Base-by-base conservation (phyloP, 2,329 filamentous ascomycete species). In the Aurifilum marmelostoma region DNA sequence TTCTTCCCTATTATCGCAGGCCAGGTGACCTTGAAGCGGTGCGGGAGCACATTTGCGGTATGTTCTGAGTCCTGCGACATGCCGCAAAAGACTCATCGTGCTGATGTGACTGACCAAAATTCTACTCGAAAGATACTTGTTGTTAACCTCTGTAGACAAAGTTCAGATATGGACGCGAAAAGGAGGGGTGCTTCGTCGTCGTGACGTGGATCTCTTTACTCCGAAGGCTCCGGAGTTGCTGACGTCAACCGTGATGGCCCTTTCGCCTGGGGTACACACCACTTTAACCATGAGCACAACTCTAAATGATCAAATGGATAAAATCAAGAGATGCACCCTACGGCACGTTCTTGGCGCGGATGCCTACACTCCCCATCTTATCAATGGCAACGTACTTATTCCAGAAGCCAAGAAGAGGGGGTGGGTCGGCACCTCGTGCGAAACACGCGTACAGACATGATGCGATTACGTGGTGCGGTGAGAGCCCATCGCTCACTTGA, bases 11-110 rank as follows among this genome's bases (percentile, higher is more conserved):
- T 43, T 43, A n/a, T 63, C 59, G 52, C 34, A 47, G 43, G 52
- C 41, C 69, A 50, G 58, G 66, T 70, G 69, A 70, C 66, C 21
- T 68, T n/a, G 29, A n/a, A n/a, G 47, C 8, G 47, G 32, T n/a
- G 18, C 39, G 21, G 41, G 32, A 16, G 32, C 3, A 27, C 29
- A 41, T 18, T 39, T 54, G 21, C 47, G 63, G 47, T 39, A 56
- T 54, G 2, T 2, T n/a, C 52, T 24, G 18, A 7, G 18, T 11
- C 6, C 16, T 43, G 14, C 41, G 24, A 37, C 34, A 37, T 63
- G 61, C 41, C 61, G 43, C 61, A 52, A 32, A 54, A 63, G 24
- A 52, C 29, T 52, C 61, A 34, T 63, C 52, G 29, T 7, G 8
- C 43, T 50, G 61, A 63, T 21, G 37, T 14, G 29, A 50, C 24